Percentiles rank a stretch among this genome's conserved stretches.
These are phyloP conservation scores for Apocynum venetum DNA, from an alignment of 257 asterid species.

Conservation along the genomic window DNA sequence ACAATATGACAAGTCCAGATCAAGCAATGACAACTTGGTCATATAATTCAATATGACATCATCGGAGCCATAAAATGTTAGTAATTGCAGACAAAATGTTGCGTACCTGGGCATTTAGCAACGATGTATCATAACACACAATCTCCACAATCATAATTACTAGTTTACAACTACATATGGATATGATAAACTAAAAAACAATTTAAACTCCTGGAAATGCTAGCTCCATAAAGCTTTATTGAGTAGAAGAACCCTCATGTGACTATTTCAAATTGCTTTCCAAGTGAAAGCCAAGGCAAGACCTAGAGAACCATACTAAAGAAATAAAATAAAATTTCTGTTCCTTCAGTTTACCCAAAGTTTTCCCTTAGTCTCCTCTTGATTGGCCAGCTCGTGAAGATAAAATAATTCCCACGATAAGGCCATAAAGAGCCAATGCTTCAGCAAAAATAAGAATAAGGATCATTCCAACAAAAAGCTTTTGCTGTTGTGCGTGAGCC, in stretches of 20 bases:
- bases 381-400: slow-evolving; percentile 37
- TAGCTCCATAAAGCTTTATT: slow-evolving; percentile 1
- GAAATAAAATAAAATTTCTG: background rate
- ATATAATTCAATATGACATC: too few species aligned
- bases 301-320: background rate
- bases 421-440: slow-evolving; percentile 35
- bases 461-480: slow-evolving; percentile 42
- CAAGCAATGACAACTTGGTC: too few species aligned
- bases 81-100: too few species aligned
- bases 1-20: too few species aligned
- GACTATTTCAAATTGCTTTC: background rate
- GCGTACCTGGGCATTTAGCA: too few species aligned
- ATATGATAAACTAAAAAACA: background rate
- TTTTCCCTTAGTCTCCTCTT: slow-evolving; percentile 25
- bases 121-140: background rate
- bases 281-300: background rate
- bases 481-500: slow-evolving; percentile 36
- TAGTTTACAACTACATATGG: background rate
- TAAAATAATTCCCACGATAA: slow-evolving; percentile 36
- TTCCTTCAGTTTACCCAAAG: background rate
- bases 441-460: slow-evolving; percentile 38
- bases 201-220: background rate
- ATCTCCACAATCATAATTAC: background rate
- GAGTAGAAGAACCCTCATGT: background rate
- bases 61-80: too few species aligned